Evolutionary conservation across 257 asterid genomes (phyloP).

Genomic region (Eucommia ulmoides): DNA sequence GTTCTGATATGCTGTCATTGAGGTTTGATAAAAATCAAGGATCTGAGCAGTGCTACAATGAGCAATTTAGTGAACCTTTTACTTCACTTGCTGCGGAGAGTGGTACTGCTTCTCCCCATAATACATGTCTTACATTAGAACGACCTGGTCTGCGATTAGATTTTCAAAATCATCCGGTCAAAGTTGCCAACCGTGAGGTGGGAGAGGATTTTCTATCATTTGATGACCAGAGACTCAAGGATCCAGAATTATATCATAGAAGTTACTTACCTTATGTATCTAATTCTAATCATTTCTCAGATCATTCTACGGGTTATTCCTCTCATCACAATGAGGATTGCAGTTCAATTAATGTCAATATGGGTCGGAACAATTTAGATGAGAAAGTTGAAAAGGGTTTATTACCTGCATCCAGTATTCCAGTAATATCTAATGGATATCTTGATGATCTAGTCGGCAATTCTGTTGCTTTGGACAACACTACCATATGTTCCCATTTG

Average conservation of each 20-base stretch:
- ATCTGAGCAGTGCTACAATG: constrained; percentile 23
- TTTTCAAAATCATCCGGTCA: constrained; percentile 15
- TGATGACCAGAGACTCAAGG: constrained; percentile 48
- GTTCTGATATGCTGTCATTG: constrained; percentile 41
- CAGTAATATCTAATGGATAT: constrained; percentile 24
- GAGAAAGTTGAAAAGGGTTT: constrained; percentile 21
- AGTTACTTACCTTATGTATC: constrained; percentile 24
- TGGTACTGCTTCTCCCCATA: constrained; percentile 17
- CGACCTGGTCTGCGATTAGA: constrained; percentile 24
- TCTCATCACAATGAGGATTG: constrained; percentile 21
- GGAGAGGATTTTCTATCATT: constrained; percentile 54
- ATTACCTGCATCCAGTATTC: constrained; percentile 28
- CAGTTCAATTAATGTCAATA: constrained; percentile 20
- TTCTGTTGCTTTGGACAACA: constrained; percentile 21
- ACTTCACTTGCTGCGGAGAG: constrained; percentile 18
- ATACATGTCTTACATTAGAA: constrained; percentile 8
- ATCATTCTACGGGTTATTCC: constrained; percentile 25
- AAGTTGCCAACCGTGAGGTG: constrained; percentile 21
- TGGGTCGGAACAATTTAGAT: constrained; percentile 31
- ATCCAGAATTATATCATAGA: constrained; percentile 36
- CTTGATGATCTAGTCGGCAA: constrained; percentile 22
- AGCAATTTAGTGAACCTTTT: constrained; percentile 27
- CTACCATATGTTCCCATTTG: constrained; percentile 19
- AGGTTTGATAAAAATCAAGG: constrained; percentile 35
- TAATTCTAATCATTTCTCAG: constrained; percentile 13